Percentiles rank a stretch among this genome's conserved stretches.
Conservation (phyloP, 768 basidiomycete species). For the Glaciozyma antarctica region DNA sequence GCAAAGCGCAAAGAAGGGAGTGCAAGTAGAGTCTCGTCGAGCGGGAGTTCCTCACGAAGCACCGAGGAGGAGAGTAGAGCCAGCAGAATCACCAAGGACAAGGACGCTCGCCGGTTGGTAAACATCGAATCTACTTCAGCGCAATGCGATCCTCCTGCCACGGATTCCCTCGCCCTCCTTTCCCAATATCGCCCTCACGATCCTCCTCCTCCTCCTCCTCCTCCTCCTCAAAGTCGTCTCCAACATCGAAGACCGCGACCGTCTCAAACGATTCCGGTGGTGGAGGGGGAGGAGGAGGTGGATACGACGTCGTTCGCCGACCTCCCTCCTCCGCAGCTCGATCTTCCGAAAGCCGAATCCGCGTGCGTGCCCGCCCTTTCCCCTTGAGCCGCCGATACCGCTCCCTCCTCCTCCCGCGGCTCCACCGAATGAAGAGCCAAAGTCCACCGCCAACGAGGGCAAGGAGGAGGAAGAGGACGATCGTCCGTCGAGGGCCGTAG, state of each 20-base stretch:
- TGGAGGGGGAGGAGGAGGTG: neutral
- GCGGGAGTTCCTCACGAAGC: no score
- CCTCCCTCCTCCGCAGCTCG: neutral
- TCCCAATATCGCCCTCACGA: constrained; percentile 12
- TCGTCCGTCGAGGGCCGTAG: constrained; percentile 34
- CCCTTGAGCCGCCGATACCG: constrained; percentile 8
- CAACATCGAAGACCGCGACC: constrained; percentile 26
- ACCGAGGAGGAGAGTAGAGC: no score
- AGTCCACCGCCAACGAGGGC: constrained; percentile 6
- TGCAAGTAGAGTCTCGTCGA: no score
- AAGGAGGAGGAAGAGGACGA: constrained; percentile 31
- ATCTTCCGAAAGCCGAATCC: neutral
- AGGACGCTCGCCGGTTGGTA: no score
- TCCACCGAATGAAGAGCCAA: constrained; percentile 22
- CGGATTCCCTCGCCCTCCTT: constrained; percentile 8
- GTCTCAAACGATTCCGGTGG: constrained; percentile 14
- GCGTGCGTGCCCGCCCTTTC: constrained; percentile 4
- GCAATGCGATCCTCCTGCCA: neutral
- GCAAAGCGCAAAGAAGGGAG: no score
- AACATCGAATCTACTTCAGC: no score
- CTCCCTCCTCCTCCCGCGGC: neutral
- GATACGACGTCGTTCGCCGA: neutral
- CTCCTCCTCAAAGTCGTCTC: constrained; percentile 17
- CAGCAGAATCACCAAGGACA: no score
- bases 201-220: neutral